Evolutionary conservation across 495 filamentous ascomycete genomes (phyloP).

Genomic region (Daldinia grandis): DNA sequence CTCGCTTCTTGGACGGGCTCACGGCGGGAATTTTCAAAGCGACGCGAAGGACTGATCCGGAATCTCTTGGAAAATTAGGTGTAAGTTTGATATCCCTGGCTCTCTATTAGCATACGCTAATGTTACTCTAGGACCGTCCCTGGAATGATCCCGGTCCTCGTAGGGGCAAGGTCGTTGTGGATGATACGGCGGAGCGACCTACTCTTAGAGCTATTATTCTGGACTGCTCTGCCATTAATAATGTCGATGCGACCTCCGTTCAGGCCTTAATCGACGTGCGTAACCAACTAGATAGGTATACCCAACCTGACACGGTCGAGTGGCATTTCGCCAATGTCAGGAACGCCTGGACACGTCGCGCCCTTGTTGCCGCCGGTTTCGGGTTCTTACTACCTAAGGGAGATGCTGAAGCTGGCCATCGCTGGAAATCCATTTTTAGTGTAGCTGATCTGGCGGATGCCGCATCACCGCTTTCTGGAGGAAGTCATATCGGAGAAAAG

Average conservation of each 20-base stretch:
- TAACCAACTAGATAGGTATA: constrained; percentile 59
- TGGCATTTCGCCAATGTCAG: constrained; percentile 61
- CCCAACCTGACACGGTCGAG: constrained; percentile 56
- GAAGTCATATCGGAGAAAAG: neutral
- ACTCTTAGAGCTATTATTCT: constrained; percentile 59
- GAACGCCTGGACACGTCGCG: constrained; percentile 60
- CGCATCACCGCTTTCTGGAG: constrained; percentile 34
- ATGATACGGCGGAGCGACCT: constrained; percentile 49
- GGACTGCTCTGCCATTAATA: constrained; percentile 59
- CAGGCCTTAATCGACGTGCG: constrained; percentile 60
- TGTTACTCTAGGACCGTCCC: constrained; percentile 48
- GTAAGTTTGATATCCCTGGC: constrained; percentile 41
- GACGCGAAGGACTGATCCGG: constrained; percentile 51
- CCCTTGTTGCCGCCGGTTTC: constrained; percentile 59
- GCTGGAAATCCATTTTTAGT: constrained; percentile 43
- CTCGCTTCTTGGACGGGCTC: constrained; percentile 57
- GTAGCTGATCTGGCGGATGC: constrained; percentile 36
- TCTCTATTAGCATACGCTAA: constrained; percentile 12
- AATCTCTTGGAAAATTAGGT: constrained; percentile 50
- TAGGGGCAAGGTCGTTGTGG: constrained; percentile 55
- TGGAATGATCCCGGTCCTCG: constrained; percentile 93
- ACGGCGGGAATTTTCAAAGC: constrained; percentile 53
- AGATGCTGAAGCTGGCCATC: constrained; percentile 35
- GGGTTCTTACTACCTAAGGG: constrained; percentile 44
- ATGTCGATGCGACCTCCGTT: constrained; percentile 58